phyloP scores from a whole-genome alignment of 2,329 filamentous ascomycete species.

The Colletotrichum viniferum region DNA sequence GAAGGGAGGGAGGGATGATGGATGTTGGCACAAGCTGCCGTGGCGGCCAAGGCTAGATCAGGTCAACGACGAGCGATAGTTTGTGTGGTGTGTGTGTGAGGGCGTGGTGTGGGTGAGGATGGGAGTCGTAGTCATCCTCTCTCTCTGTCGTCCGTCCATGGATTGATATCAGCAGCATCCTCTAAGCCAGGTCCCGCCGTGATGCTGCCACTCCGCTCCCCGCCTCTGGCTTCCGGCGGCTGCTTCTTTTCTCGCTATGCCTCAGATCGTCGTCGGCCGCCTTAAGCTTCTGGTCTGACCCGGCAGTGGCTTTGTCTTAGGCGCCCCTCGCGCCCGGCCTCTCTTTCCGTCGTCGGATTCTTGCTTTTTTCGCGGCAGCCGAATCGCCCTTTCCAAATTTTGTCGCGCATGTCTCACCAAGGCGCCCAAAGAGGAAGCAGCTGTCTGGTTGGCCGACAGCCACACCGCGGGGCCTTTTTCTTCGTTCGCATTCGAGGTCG shows the following conservation, averaged over 20 bases:
- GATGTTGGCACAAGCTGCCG: not conserved
- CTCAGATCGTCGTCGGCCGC: not conserved
- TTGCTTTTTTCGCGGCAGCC: conserved; percentile 18
- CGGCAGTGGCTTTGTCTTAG: conserved; percentile 14
- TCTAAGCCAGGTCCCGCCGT: not conserved
- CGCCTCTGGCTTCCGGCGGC: not conserved
- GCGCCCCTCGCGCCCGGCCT: conserved; percentile 15
- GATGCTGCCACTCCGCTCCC: not conserved
- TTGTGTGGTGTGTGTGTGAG: not conserved
- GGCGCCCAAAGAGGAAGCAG: not conserved
- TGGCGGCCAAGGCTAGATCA: not conserved
- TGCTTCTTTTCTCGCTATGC: not conserved
- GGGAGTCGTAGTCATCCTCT: not conserved
- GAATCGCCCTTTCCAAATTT: not conserved
- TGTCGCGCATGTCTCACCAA: conserved; percentile 15
- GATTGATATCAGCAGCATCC: not conserved
- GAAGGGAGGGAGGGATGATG: not conserved
- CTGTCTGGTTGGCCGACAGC: conserved; percentile 1
- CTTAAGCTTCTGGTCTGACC: conserved; percentile 2
- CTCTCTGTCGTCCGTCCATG: not conserved
- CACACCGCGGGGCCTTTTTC: not conserved
- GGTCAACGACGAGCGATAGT: not conserved
- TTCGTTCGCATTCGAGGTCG: conserved; percentile 19
- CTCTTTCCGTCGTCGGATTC: conserved; percentile 7
- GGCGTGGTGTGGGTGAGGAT: not conserved